Conservation (phyloP, 441 rosid genomes). For the Euphorbia schlechtendalii region DNA sequence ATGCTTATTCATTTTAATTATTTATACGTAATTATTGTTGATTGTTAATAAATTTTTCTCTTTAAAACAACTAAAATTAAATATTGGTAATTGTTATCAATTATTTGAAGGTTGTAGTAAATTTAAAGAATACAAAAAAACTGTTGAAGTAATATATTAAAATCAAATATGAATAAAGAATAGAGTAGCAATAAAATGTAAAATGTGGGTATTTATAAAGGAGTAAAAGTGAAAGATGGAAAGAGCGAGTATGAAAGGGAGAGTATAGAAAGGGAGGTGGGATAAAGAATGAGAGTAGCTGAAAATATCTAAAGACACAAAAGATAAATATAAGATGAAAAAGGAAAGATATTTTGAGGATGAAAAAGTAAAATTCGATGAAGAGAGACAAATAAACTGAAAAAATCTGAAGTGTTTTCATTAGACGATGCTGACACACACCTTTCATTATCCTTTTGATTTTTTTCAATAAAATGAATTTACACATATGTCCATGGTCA, state of each 20-base stretch:
- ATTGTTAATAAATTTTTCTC: too few relatives aligned
- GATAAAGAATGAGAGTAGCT: neutral
- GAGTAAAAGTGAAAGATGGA: too few relatives aligned
- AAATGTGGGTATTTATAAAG: too few relatives aligned
- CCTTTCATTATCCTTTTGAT: constrained; percentile 9
- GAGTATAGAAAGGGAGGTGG: neutral
- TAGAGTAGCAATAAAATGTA: too few relatives aligned
- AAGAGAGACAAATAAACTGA: neutral
- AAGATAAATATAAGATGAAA: neutral
- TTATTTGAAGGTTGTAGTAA: too few relatives aligned
- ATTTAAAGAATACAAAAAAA: too few relatives aligned
- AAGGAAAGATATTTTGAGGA: constrained; percentile 24
- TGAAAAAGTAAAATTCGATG: neutral
- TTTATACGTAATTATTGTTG: too few relatives aligned
- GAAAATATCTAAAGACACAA: constrained; percentile 23
- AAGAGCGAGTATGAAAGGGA: constrained; percentile 4
- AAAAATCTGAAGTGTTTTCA: neutral
- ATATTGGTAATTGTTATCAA: too few relatives aligned
- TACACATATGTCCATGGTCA: neutral
- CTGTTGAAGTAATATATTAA: too few relatives aligned
- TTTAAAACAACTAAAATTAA: too few relatives aligned
- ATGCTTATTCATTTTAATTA: too few relatives aligned
- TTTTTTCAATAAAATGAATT: neutral
- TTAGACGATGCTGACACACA: constrained; percentile 11
- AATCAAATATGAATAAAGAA: too few relatives aligned